Base-by-base conservation (phyloP, 2,329 filamentous ascomycete genomes). In the Sporothrix humicola region DNA sequence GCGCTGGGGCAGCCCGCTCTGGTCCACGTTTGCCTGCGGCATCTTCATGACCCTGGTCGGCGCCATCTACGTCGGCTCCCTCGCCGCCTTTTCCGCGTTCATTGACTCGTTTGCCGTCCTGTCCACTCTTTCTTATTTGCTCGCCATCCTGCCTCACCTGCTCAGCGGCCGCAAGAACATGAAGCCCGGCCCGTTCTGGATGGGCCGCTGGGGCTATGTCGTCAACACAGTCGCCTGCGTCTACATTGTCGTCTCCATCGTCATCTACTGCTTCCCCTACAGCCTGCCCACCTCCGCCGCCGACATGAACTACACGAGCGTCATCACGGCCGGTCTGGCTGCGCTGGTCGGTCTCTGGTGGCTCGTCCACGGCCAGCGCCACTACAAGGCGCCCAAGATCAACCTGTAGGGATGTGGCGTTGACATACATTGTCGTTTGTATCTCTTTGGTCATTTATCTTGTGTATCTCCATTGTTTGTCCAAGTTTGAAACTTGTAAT, bases 71-170 rank as follows among this genome's bases (percentile, higher is more conserved):
- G 85, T 93, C 0, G 90, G 88, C n/a, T 89, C 85, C 74, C 86
- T 84, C 0, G 90, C 89, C 0, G 91, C 91, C 0, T 93, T 93
- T 81, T 87, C 88, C 58, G 90, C 90, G 0, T 88, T 93, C 37
- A 87, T 92, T 8, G 89, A 89, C 10, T 81, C 79, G 44, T 84
- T 82, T 73, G 82, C 83, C 44, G 78, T 82, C 0, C 77, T 82
- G 8, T 82, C 80, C 13, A 82, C 71, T 68, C 77, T 88, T 10
- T 90, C 88, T 0, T 93, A 91, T 78, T 82, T 91, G 2, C 87
- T 88, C 0, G 89, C 89, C 7, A 89, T 93, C 72, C 80, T 92
- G 0, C 87, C 88, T 0, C 85, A 89, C 75, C 80, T 89, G 0
- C 74, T 89, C 0, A 85, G 84, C 0, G 77, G 82, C 0, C 80